Base-by-base conservation (phyloP, 2,329 filamentous ascomycete genomes). In the Diaporthe ampelina region DNA sequence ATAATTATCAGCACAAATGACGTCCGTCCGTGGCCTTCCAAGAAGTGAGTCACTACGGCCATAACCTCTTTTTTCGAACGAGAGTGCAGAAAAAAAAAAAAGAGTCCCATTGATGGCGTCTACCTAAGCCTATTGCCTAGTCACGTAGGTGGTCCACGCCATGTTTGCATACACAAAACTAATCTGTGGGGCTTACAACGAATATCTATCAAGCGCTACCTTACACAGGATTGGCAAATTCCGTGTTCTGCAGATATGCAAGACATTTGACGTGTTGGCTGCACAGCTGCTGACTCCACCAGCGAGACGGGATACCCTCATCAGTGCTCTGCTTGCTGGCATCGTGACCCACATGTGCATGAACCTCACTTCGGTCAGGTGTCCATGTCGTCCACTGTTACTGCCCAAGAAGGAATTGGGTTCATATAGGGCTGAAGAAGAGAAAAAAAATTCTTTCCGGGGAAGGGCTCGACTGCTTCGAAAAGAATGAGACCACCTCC, bases 281-380 rank as follows among this genome's bases (percentile, higher is more conserved):
- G 3, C 15, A 26, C 37, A 29, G 4, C 9, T 19, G 9, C 37
- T 29, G 4, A 15, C 24, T 21, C 26, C 29, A 29, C 19, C 15
- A 29, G 37, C 37, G 13, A 29, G 58, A 7, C 24, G 19, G 24
- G 17, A 24, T 29, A 63, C 37, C 24, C 24, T 29, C 24, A 8
- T 21, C 13, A 9, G 21, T 45, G 37, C 9, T 45, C 8, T 45
- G n/a, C 24, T 21, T 63, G 58, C 37, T 63, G 58, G 58, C 58
- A 63, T 45, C 37, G 21, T 45, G 58, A 63, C 32, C 58, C 58
- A 63, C 58, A 26, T 45, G 24, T 21, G 58, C 58, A 63, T 45
- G 4, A 45, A 63, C n/a, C 9, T 63, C 58, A 17, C 24, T 45
- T 13, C 8, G 21, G 21, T 21, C 24, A 29, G 58, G 32, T 63